phyloP scores from a whole-genome alignment of 208 protist species.

The Trypanosomatidae sp. region DNA sequence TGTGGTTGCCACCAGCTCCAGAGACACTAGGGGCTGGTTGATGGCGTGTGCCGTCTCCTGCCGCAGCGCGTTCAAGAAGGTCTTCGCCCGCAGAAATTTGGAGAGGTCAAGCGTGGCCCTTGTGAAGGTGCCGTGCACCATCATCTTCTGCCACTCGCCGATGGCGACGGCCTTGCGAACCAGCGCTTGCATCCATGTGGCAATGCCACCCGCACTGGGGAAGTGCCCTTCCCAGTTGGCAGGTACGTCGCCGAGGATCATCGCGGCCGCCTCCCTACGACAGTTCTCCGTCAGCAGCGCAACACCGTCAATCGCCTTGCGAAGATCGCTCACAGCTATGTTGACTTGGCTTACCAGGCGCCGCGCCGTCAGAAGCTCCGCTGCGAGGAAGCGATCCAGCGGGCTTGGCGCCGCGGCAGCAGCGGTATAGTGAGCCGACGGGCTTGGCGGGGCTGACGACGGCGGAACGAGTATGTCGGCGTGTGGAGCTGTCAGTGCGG shows the following conservation, averaged over 20 bases:
- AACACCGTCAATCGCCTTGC: constrained; percentile 87
- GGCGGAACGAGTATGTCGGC: constrained; percentile 49
- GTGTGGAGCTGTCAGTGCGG: constrained; percentile 65
- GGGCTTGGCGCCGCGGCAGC: constrained; percentile 48
- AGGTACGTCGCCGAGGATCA: constrained; percentile 90
- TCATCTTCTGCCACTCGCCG: constrained; percentile 57
- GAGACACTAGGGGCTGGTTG: constrained; percentile 77
- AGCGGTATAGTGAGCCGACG: constrained; percentile 1
- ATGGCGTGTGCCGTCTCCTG: constrained; percentile 92
- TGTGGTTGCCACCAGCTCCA: constrained; percentile 60
- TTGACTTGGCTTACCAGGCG: constrained; percentile 81
- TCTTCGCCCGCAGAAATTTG: constrained; percentile 91
- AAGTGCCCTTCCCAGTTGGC: constrained; percentile 88
- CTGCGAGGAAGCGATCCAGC: constrained; percentile 86
- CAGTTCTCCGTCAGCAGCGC: constrained; percentile 85
- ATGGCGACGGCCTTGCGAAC: constrained; percentile 80
- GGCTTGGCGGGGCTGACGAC: constrained; percentile 13
- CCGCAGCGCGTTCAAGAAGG: constrained; percentile 96
- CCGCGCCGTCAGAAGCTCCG: constrained; percentile 82
- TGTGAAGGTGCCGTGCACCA: constrained; percentile 66
- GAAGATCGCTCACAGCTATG: constrained; percentile 70
- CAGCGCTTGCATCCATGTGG: constrained; percentile 90
- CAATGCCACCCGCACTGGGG: constrained; percentile 71
- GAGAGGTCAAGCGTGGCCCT: constrained; percentile 71
- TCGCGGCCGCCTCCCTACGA: constrained; percentile 61